These are phyloP conservation scores for Chlorella sp. DNA, from an alignment of 139 green algal genomes.

Conservation along the genomic window DNA sequence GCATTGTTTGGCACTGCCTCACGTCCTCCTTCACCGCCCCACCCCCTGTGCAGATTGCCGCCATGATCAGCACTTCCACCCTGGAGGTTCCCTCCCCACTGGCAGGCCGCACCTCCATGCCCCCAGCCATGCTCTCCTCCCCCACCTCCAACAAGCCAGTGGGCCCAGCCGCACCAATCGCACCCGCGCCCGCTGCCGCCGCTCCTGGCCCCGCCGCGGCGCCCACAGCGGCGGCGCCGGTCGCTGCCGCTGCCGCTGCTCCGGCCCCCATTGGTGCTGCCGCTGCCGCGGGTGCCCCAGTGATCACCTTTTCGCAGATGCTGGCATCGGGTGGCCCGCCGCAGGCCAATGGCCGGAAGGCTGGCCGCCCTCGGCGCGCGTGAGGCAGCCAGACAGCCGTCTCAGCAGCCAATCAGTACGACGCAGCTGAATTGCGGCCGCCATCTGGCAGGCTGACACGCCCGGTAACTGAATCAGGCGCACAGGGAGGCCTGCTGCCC, in stretches of 20 bases:
- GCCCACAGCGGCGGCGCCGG: no score
- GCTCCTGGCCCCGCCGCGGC: no score
- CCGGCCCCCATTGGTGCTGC: neutral
- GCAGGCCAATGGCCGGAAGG: conserved; percentile 4
- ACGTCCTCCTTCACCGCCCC: neutral
- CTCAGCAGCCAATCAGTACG: no score
- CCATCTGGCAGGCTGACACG: no score
- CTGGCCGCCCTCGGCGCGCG: neutral
- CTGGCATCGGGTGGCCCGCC: neutral
- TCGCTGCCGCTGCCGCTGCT: no score
- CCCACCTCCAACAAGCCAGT: conserved; percentile 15
- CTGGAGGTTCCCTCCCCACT: conserved; percentile 24
- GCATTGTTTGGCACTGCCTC: no score
- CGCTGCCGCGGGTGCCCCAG: neutral
- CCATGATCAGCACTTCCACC: conserved; percentile 3
- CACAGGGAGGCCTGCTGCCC: no score
- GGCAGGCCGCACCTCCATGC: neutral
- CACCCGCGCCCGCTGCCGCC: no score
- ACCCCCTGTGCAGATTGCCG: conserved; percentile 30
- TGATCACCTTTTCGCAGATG: conserved; percentile 4
- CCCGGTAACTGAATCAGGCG: no score
- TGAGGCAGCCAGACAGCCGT: neutral
- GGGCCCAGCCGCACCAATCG: conserved; percentile 1
- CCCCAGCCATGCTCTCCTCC: conserved; percentile 19
- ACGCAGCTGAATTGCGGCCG: no score